Conservation (phyloP, 257 asterid genomes). For the Eucommia ulmoides region DNA sequence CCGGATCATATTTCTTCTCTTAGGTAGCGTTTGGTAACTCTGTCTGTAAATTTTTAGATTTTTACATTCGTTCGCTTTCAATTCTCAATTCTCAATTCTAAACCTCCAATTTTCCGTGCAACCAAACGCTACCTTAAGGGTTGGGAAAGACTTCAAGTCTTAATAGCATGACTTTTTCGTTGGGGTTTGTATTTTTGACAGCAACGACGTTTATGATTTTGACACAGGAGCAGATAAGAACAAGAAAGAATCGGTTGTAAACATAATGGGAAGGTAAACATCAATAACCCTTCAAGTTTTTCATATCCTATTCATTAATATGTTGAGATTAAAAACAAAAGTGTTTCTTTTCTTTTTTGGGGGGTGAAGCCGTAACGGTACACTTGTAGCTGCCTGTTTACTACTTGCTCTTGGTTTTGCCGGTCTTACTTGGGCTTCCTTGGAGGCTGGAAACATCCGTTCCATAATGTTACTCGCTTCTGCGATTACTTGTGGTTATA, state of each 20-base stretch:
- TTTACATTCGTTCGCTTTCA: no score
- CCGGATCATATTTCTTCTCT: no score
- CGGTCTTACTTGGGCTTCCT: constrained; percentile 57
- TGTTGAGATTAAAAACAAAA: no score
- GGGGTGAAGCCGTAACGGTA: constrained; percentile 82
- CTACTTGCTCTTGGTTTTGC: constrained; percentile 55
- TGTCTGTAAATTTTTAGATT: no score
- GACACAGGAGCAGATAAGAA: constrained; percentile 87
- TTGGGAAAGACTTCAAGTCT: not conserved
- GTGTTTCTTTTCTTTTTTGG: constrained; percentile 14
- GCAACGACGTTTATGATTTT: constrained; percentile 96
- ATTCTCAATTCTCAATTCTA: no score
- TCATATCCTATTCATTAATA: not conserved
- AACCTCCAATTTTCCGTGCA: no score
- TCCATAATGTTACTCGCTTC: constrained; percentile 42
- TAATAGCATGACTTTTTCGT: constrained; percentile 2
- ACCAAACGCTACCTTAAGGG: no score
- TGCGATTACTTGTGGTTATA: constrained; percentile 65
- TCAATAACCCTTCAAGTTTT: constrained; percentile 3
- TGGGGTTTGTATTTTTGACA: constrained; percentile 28
- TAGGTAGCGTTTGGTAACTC: no score
- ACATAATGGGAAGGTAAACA: constrained; percentile 58
- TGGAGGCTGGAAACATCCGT: constrained; percentile 48
- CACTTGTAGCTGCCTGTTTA: constrained; percentile 44
- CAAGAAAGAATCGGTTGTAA: constrained; percentile 94